These are phyloP conservation scores for Salix exigua DNA, from an alignment of 345 rosid genomes.

Conservation along the genomic window DNA sequence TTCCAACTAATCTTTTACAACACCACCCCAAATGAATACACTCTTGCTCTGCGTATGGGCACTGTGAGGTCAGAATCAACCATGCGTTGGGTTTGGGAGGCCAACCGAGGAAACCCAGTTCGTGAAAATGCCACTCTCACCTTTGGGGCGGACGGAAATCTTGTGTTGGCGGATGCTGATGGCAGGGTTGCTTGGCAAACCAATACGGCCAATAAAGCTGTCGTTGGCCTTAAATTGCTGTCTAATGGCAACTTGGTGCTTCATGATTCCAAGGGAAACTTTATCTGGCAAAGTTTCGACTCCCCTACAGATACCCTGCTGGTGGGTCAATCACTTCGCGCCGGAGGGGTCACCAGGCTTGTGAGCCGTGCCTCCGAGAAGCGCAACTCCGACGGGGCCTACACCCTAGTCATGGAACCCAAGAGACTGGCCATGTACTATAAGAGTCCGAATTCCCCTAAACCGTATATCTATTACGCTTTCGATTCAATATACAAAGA, in stretches of 20 bases:
- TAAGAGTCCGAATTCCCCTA: no score
- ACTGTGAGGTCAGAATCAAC: no score
- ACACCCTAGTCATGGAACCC: no score
- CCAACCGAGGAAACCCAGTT: conserved; percentile 30
- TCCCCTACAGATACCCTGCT: conserved; percentile 59
- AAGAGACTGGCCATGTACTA: no score
- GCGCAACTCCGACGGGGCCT: background rate
- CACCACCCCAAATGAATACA: no score
- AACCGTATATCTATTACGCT: no score
- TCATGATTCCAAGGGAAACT: conserved; percentile 1
- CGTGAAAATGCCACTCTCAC: conserved; percentile 28
- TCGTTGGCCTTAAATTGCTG: conserved; percentile 6
- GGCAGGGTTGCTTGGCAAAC: conserved; percentile 35
- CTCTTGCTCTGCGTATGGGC: no score
- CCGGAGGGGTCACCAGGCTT: conserved; percentile 33
- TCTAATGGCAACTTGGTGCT: conserved; percentile 17
- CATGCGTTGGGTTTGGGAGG: conserved; percentile 44
- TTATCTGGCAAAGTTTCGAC: conserved; percentile 34
- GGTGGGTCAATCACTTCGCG: conserved; percentile 43
- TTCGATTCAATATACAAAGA: no score
- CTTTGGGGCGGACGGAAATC: conserved; percentile 30
- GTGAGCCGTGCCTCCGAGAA: conserved; percentile 47
- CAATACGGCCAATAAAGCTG: conserved; percentile 34
- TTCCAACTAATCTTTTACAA: no score
- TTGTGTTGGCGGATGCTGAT: conserved; percentile 26